Evolutionary conservation across 768 basidiomycete species (phyloP).

Genomic region (Fomitopsis pulvina): DNA sequence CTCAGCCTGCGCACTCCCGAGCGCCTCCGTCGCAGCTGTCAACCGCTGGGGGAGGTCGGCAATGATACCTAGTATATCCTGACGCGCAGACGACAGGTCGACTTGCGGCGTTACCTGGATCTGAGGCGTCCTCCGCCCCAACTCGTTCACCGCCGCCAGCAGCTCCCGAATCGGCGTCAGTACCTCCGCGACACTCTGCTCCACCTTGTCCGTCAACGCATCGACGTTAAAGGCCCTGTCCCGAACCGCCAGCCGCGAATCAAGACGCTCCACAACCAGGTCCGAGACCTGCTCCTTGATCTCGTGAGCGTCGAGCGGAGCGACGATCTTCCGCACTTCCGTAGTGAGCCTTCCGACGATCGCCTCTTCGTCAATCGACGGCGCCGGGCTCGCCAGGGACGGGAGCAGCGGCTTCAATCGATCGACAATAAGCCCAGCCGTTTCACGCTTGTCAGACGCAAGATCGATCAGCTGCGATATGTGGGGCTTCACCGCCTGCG

Average conservation of each 20-base stretch:
- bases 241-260: conserved; percentile 72
- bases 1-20: conserved; percentile 28
- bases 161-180: conserved; percentile 27
- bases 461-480: conserved; percentile 86
- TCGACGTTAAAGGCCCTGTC: conserved; percentile 68
- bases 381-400: conserved; percentile 23
- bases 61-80: conserved; percentile 29
- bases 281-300: conserved; percentile 89
- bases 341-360: conserved; percentile 54
- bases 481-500: conserved; percentile 84
- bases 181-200: conserved; percentile 43
- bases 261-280: conserved; percentile 79
- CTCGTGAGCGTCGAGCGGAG: conserved; percentile 75
- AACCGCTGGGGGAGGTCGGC: conserved; percentile 44
- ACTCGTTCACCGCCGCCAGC: conserved; percentile 13
- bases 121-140: conserved; percentile 6
- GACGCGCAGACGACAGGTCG: conserved; percentile 13
- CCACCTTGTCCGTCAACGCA: conserved; percentile 45
- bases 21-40: conserved; percentile 33
- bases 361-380: conserved; percentile 44
- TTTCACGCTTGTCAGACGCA: conserved; percentile 84
- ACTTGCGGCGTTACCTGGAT: conserved; percentile 1
- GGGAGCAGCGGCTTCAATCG: conserved; percentile 63
- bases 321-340: conserved; percentile 67
- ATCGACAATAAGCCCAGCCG: conserved; percentile 74